Conservation (phyloP, 129 eudicot genomes). For the Pittosporum tobira region DNA sequence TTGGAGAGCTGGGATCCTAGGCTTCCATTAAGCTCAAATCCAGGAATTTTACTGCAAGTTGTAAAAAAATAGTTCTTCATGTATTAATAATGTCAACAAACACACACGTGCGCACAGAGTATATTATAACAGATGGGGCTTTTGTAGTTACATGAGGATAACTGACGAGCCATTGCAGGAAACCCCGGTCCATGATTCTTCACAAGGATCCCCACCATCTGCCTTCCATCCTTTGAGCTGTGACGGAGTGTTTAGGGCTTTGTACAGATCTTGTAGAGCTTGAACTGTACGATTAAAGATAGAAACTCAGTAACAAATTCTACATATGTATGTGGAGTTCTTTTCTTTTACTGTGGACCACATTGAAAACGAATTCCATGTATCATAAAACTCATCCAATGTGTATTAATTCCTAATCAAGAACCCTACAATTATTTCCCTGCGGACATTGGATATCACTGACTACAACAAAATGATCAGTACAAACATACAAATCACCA, state of each 20-base stretch:
- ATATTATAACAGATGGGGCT: slow-evolving; percentile 1
- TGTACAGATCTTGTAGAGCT: slow-evolving; percentile 74
- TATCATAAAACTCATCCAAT: neutral
- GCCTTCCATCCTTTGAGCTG: slow-evolving; percentile 65
- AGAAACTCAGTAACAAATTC: neutral
- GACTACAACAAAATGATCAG: neutral
- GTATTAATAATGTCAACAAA: neutral
- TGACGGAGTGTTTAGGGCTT: slow-evolving; percentile 49
- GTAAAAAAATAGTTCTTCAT: neutral
- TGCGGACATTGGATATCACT: neutral
- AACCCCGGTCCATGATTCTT: slow-evolving; percentile 78
- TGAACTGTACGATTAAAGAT: slow-evolving; percentile 29
- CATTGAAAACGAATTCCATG: neutral
- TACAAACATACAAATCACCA: neutral
- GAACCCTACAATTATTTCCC: neutral
- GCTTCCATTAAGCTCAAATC: slow-evolving; percentile 54
- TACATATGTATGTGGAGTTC: neutral
- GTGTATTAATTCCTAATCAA: neutral
- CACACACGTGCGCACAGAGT: too few species aligned
- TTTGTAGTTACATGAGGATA: slow-evolving; percentile 42
- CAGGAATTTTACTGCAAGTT: slow-evolving; percentile 51
- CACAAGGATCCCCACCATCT: slow-evolving; percentile 82
- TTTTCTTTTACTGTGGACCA: neutral
- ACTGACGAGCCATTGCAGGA: slow-evolving; percentile 57
- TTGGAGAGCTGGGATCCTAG: slow-evolving; percentile 57